Base-by-base conservation (phyloP, 257 asterid genomes). In the Cordia subcordata region DNA sequence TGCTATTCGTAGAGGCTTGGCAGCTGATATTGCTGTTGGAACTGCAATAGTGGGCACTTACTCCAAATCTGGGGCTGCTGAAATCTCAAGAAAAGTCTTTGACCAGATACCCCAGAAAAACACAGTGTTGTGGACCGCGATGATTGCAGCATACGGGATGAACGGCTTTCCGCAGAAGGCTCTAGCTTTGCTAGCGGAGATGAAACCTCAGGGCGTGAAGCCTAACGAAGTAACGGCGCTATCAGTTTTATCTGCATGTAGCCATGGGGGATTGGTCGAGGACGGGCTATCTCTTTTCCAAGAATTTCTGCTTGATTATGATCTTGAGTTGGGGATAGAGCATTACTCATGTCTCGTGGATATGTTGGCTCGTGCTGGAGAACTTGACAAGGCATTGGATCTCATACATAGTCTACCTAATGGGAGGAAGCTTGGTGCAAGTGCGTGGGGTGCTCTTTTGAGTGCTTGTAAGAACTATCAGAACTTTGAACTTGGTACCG, bases 361-460 rank as follows among this genome's bases (percentile, higher is more conserved):
- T 73, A 66, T 91, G 85, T 82, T 91, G 64, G 94, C 95, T 47
- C 83, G 95, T 68, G 79, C 93, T 38, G 96, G 98, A 63, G 74
- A 80, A 65, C 82, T 88, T n/a, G 87, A 78, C 14, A 71, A 77
- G 49, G 98, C 98, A 56, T 56, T 77, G 68, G 67, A 75, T 63
- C 58, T 91, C 57, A 69, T 91, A 18, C 65, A 79, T 35, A 75
- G 60, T 65, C 60, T 80, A 52, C 79, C 82, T 50, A 17, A 32
- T 44, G 79, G 65, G 62, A 37, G 67, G 67, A 81, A 79, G 68
- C 81, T 79, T 1, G 60, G 77, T 11, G 83, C 90, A 5, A 85
- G 88, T 75, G 96, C 93, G 56, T 88, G 98, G 96, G 86, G 95
- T 42, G 89, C 98, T 4, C 64, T 92, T 46, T 73, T 88, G 83